These are phyloP conservation scores for Fonsecaea pedrosoi DNA, from an alignment of 2,329 filamentous ascomycete species.

Conservation along the genomic window DNA sequence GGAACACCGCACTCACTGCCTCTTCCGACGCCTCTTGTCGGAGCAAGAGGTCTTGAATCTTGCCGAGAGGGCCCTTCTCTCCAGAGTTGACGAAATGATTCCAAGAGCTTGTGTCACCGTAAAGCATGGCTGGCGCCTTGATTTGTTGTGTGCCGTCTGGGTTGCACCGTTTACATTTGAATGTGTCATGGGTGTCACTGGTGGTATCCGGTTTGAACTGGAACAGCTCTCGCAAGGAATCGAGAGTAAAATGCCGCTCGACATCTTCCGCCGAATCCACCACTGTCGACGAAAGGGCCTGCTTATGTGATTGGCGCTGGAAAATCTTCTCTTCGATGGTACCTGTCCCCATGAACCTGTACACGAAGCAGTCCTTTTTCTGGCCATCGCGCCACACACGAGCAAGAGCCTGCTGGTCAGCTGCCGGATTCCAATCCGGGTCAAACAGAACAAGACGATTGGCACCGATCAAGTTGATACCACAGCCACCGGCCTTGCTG, in stretches of 20 bases:
- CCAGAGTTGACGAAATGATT: slow-evolving; percentile 91
- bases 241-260: slow-evolving; percentile 92
- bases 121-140: slow-evolving; percentile 93
- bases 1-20: slow-evolving; percentile 92
- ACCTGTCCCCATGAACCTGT: slow-evolving; percentile 97
- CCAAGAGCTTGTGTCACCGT: slow-evolving; percentile 99
- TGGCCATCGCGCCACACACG: slow-evolving; percentile 99
- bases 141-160: slow-evolving; percentile 84
- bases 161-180: slow-evolving; percentile 96
- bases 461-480: slow-evolving; percentile 91
- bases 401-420: slow-evolving; percentile 94
- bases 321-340: slow-evolving; percentile 99
- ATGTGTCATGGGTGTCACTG: slow-evolving; percentile 96
- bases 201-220: slow-evolving; percentile 84
- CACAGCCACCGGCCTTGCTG: slow-evolving; percentile 95
- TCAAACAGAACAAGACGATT: slow-evolving; percentile 96
- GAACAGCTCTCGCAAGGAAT: slow-evolving; percentile 90
- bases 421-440: slow-evolving; percentile 96
- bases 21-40: slow-evolving; percentile 80
- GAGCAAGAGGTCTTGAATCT: slow-evolving; percentile 89
- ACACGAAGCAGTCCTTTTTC: slow-evolving; percentile 99
- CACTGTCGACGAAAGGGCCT: slow-evolving; percentile 92
- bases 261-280: slow-evolving; percentile 97
- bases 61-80: slow-evolving; percentile 68
- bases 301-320: slow-evolving; percentile 97